Evolutionary conservation across 2,329 filamentous ascomycete genomes (phyloP).

Genomic region (Dactylellina parvicollis): DNA sequence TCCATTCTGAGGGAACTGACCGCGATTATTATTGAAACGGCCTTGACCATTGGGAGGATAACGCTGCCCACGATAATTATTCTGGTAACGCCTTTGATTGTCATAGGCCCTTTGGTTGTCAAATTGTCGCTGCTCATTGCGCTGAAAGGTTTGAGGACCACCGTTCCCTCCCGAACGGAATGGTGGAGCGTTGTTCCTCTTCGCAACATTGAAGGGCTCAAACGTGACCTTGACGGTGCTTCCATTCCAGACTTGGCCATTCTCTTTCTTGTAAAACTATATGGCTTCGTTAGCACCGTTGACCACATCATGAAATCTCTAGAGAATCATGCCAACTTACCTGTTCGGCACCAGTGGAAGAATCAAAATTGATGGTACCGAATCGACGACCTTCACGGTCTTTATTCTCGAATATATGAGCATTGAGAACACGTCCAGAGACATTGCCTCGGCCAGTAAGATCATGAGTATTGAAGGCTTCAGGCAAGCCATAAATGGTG

Average conservation of each 20-base stretch:
- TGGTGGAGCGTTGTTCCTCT: constrained; percentile 35
- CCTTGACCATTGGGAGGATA: constrained; percentile 22
- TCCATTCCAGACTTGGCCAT: constrained; percentile 39
- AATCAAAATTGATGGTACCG: constrained; percentile 45
- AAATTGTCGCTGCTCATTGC: constrained; percentile 25
- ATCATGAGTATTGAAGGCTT: constrained; percentile 27
- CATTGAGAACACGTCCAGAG: constrained; percentile 41
- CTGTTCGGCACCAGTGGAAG: constrained; percentile 34
- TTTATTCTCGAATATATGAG: constrained; percentile 47
- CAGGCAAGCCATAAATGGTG: constrained; percentile 45
- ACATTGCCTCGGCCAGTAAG: constrained; percentile 23
- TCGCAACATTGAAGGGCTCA: constrained; percentile 48
- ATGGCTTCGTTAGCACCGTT: background rate
- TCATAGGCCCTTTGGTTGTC: constrained; percentile 19
- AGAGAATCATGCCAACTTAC: constrained; percentile 14
- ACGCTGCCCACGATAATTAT: constrained; percentile 18
- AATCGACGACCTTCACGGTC: constrained; percentile 49
- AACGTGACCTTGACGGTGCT: constrained; percentile 34
- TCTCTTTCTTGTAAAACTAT: constrained; percentile 48
- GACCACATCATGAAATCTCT: background rate
- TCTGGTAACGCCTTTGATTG: constrained; percentile 25
- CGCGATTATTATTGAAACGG: constrained; percentile 41
- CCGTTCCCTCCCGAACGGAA: constrained; percentile 19
- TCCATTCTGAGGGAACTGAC: constrained; percentile 20
- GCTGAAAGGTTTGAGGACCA: constrained; percentile 26